Evolutionary conservation across 345 rosid genomes (phyloP).

Genomic region (Anastatica hierochuntica): DNA sequence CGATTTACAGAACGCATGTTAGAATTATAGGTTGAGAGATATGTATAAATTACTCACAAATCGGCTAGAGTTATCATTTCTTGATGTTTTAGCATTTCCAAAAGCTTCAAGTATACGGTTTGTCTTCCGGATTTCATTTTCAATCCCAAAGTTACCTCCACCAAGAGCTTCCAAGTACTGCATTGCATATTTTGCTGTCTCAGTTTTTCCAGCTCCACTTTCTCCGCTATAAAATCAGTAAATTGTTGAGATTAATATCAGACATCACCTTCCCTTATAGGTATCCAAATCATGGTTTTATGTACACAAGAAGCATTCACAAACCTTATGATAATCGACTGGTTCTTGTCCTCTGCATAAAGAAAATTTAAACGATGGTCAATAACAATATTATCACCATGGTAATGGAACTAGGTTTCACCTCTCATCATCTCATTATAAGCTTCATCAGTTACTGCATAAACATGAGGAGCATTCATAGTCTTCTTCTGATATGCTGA

Average conservation of each 20-base stretch:
- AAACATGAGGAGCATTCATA: slow-evolving; percentile 66
- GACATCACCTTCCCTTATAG: not conserved
- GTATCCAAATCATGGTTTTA: not conserved
- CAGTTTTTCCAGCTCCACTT: slow-evolving; percentile 98
- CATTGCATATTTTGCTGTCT: slow-evolving; percentile 89
- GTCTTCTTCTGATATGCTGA: slow-evolving; percentile 52
- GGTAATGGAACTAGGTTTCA: slow-evolving; percentile 16
- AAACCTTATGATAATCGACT: slow-evolving; percentile 91
- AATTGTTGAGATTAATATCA: not conserved
- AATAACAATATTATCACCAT: no score
- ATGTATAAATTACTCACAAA: slow-evolving; percentile 44
- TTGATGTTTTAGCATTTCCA: slow-evolving; percentile 93
- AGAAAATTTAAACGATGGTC: slow-evolving; percentile 14
- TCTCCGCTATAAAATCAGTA: slow-evolving; percentile 58
- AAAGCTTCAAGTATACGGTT: slow-evolving; percentile 85
- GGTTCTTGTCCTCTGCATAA: slow-evolving; percentile 68
- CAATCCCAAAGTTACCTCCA: slow-evolving; percentile 68
- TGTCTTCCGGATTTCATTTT: slow-evolving; percentile 52
- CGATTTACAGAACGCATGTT: not conserved
- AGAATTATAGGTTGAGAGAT: not conserved
- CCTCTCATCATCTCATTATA: slow-evolving; percentile 94
- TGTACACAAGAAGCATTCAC: not conserved
- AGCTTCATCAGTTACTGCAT: slow-evolving; percentile 71
- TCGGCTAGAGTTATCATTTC: slow-evolving; percentile 89
- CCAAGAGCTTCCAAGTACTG: slow-evolving; percentile 85